These are phyloP conservation scores for Tuber umbilicatum DNA, from an alignment of 495 filamentous ascomycete genomes.

Conservation along the genomic window DNA sequence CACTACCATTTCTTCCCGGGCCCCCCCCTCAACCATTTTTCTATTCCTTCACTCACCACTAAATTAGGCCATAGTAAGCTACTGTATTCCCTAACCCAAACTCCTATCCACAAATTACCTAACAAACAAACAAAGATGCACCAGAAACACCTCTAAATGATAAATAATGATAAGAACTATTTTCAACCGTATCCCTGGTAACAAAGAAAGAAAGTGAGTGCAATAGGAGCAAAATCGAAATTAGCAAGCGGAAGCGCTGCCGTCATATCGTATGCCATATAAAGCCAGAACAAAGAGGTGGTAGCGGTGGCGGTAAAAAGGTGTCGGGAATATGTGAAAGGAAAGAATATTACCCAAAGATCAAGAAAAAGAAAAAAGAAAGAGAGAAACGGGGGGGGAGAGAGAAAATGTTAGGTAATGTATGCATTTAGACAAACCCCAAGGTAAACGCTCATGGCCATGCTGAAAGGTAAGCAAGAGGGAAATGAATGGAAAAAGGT, in stretches of 20 bases:
- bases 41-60: background rate
- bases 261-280: background rate
- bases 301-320: background rate
- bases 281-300: background rate
- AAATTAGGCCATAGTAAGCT: background rate
- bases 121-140: background rate
- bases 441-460: background rate
- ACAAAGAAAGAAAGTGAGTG: background rate
- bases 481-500: background rate
- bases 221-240: background rate
- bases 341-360: background rate
- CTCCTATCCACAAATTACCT: background rate
- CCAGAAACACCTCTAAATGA: background rate
- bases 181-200: background rate
- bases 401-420: background rate
- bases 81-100: background rate
- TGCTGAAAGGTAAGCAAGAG: background rate
- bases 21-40: background rate
- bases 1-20: background rate
- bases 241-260: background rate
- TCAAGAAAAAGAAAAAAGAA: background rate
- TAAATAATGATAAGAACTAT: background rate
- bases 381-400: background rate
- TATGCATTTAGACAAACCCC: background rate
- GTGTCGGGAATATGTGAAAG: background rate